Conservation (phyloP, 805 yeast genomes). For the Candida succiphila region DNA sequence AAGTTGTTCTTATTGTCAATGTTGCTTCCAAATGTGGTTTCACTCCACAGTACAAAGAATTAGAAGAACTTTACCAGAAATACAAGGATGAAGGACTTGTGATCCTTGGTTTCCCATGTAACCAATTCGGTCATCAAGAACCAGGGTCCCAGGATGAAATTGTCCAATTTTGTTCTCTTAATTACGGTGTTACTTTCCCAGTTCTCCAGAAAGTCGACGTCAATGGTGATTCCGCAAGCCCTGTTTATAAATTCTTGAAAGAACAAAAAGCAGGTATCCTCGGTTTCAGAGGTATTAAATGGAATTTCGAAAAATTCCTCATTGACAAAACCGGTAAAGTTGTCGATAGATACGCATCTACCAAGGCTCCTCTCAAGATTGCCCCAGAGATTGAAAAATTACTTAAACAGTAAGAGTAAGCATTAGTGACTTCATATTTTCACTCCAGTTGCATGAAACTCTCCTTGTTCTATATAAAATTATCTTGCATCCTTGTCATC, state of each 20-base stretch:
- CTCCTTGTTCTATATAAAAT: not conserved
- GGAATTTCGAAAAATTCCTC: slow-evolving; percentile 56
- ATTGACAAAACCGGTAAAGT: slow-evolving; percentile 47
- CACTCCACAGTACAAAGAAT: slow-evolving; percentile 67
- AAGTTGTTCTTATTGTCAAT: slow-evolving; percentile 76
- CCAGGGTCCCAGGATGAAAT: slow-evolving; percentile 64
- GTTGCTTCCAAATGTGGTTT: slow-evolving; percentile 82
- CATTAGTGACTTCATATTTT: not conserved
- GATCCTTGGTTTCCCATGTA: slow-evolving; percentile 82
- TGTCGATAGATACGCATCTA: slow-evolving; percentile 43
- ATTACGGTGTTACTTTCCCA: slow-evolving; percentile 90
- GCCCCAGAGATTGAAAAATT: slow-evolving; percentile 50
- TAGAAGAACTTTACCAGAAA: slow-evolving; percentile 59
- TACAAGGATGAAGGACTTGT: slow-evolving; percentile 55
- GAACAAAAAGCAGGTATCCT: slow-evolving; percentile 42
- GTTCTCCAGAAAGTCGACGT: slow-evolving; percentile 80
- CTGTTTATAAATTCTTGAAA: slow-evolving; percentile 75
- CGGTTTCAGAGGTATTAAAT: slow-evolving; percentile 58
- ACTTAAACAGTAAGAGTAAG: slow-evolving; percentile 22
- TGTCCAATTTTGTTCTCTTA: slow-evolving; percentile 59
- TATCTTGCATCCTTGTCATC: not conserved
- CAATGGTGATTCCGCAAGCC: slow-evolving; percentile 74
- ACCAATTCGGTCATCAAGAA: slow-evolving; percentile 80
- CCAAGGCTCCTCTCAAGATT: slow-evolving; percentile 55
- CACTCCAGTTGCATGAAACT: not conserved